These are phyloP conservation scores for Beta vulgaris DNA, from an alignment of 148 eudicot genomes.

Conservation along the genomic window DNA sequence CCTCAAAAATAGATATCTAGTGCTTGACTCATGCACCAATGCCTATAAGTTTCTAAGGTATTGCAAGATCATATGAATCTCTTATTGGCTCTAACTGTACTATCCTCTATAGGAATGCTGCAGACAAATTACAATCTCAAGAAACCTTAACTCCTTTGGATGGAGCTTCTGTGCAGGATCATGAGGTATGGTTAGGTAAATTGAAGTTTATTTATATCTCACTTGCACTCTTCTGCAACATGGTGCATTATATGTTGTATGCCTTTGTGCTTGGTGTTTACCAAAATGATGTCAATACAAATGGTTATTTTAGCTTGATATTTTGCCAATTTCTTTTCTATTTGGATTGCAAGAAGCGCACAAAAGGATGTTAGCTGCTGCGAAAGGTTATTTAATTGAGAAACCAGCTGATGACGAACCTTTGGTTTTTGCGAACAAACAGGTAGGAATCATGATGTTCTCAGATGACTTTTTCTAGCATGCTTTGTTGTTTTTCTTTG, in stretches of 20 bases:
- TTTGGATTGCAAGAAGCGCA: conserved; percentile 61
- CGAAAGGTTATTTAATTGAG: conserved; percentile 49
- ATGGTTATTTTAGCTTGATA: not conserved
- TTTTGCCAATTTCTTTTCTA: not conserved
- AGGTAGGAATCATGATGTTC: conserved; percentile 51
- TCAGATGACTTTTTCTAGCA: conserved; percentile 7
- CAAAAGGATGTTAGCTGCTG: conserved; percentile 69
- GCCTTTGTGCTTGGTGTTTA: conserved; percentile 7
- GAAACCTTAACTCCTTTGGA: conserved; percentile 41
- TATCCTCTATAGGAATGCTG: conserved; percentile 41
- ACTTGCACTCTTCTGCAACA: not conserved
- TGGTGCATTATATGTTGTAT: not conserved
- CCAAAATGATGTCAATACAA: not conserved
- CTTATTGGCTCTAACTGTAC: not conserved
- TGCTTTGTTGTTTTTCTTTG: conserved; percentile 1
- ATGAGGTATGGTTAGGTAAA: conserved; percentile 53
- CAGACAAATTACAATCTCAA: conserved; percentile 39
- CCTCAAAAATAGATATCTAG: conserved; percentile 30
- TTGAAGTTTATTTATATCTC: not conserved
- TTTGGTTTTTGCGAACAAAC: conserved; percentile 73
- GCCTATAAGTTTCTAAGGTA: conserved; percentile 36
- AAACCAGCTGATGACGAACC: conserved; percentile 71
- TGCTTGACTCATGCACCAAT: conserved; percentile 26
- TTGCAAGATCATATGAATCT: conserved; percentile 28
- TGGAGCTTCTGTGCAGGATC: conserved; percentile 62